phyloP scores from a whole-genome alignment of 2,329 filamentous ascomycete genomes.

The Pseudogymnoascus sp. region DNA sequence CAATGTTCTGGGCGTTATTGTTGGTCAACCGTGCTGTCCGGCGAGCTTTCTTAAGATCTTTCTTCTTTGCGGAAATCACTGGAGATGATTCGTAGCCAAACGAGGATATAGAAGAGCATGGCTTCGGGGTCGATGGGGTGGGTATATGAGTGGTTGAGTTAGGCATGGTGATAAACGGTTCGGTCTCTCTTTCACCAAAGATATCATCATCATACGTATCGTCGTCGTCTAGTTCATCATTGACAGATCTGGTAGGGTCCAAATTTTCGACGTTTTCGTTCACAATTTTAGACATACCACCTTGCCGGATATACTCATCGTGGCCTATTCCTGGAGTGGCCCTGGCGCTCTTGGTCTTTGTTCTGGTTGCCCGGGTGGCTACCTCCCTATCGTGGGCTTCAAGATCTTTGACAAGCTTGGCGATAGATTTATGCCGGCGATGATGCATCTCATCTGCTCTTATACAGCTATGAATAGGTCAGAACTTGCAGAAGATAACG shows the following conservation, averaged over 20 bases:
- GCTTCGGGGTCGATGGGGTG: background rate
- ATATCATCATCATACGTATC: background rate
- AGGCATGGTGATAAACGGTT: background rate
- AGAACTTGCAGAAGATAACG: background rate
- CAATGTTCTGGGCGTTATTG: background rate
- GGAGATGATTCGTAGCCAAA: background rate
- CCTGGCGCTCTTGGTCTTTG: background rate
- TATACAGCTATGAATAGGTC: slow-evolving; percentile 20
- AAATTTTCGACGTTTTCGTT: background rate
- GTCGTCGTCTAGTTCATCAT: background rate
- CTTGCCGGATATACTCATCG: background rate
- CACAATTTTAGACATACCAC: background rate
- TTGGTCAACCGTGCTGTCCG: background rate
- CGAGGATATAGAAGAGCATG: background rate
- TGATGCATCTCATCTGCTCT: slow-evolving; percentile 26
- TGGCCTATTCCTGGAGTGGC: background rate
- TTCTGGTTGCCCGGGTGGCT: background rate
- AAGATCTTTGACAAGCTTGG: slow-evolving; percentile 21
- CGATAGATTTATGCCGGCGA: slow-evolving; percentile 25
- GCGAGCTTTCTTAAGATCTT: background rate
- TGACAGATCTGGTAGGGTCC: background rate
- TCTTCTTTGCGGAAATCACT: background rate
- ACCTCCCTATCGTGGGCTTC: slow-evolving; percentile 15
- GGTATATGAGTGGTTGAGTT: background rate
- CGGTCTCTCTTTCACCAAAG: background rate